These are phyloP conservation scores for Fusarium sp. DNA, from an alignment of 2,329 filamentous ascomycete species.

Conservation along the genomic window DNA sequence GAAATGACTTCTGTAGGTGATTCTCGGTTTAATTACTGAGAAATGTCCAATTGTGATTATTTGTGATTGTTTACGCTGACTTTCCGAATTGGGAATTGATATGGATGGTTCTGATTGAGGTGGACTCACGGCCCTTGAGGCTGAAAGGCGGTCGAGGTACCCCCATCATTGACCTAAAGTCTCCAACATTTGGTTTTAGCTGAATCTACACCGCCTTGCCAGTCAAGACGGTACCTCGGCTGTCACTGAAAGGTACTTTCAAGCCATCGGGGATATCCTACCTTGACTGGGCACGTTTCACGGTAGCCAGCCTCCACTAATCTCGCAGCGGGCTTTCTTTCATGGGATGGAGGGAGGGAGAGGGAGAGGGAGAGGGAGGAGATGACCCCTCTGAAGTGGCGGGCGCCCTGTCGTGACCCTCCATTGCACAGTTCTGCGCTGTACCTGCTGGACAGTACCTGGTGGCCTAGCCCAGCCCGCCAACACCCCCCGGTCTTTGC, in stretches of 20 bases:
- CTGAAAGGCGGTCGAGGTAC: neutral
- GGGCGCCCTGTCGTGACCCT: constrained; percentile 14
- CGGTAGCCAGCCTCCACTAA: constrained; percentile 2
- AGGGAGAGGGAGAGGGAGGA: neutral
- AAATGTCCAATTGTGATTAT: neutral
- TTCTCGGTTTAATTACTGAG: neutral
- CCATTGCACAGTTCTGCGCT: constrained; percentile 17
- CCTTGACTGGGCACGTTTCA: neutral
- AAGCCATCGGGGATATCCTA: neutral
- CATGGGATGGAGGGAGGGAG: neutral
- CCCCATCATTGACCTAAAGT: neutral
- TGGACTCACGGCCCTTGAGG: neutral
- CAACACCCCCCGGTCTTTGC: constrained; percentile 12
- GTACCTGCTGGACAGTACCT: neutral
- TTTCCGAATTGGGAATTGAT: neutral
- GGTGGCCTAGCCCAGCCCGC: neutral
- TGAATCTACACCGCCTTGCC: neutral
- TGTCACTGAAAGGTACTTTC: neutral
- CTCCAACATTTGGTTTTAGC: neutral
- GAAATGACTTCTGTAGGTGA: neutral
- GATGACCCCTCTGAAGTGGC: constrained; percentile 21
- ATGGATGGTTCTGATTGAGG: neutral
- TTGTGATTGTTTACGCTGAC: neutral
- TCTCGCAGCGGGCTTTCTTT: constrained; percentile 5
- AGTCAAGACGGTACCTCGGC: neutral